Evolutionary conservation across 768 basidiomycete species (phyloP), one percentile per base, ranked within the genome.

Genomic region (Hemileccinum rubropunctum): DNA sequence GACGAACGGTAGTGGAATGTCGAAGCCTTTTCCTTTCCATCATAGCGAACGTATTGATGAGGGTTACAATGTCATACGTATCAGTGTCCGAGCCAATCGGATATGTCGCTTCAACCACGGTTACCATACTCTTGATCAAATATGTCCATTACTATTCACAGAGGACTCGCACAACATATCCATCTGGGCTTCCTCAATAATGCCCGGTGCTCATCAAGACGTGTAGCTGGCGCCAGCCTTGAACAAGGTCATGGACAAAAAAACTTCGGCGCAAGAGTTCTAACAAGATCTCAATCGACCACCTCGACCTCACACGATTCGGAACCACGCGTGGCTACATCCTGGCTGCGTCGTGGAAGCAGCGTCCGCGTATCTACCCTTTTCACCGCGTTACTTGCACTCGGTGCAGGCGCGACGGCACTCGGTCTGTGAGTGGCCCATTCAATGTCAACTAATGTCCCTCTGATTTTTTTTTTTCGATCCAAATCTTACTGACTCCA

Each of bases 321-420:
- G 17, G 45, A 36, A 41, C 21, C 26, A 21, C 49, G n/a, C 2
- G 4, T 1, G 0, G 5, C 42, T n/a, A 37, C 32, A 26, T 36
- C 43, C 13, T 58, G 59, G 53, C 13, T 54, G 23, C 34, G 42
- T 23, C 52, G 46, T 17, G 40, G 46, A 38, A 64, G 57, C 17
- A 44, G 21, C 32, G 47, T 76, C 63, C 34, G 69, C 12, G 56
- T 77, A 9, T 73, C 71, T 9, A 71, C 70, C 3, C 55, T 76
- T n/a, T 74, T 77, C 54, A 58, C 59, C 17, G 63, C 58, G 6
- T 55, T 77, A 15, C 61, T 76, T 14, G 60, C 56, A 0, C 47
- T 75, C 9, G 76, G 76, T 17, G 57, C 68, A 6, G 73, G 64
- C 10, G 65, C 70, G 8, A 77, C 75, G n/a, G 70, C 68, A 21